Evolutionary conservation across 306 rosid species (phyloP), one percentile per base, ranked within the genome.

Genomic region (Vigna nakashimae): DNA sequence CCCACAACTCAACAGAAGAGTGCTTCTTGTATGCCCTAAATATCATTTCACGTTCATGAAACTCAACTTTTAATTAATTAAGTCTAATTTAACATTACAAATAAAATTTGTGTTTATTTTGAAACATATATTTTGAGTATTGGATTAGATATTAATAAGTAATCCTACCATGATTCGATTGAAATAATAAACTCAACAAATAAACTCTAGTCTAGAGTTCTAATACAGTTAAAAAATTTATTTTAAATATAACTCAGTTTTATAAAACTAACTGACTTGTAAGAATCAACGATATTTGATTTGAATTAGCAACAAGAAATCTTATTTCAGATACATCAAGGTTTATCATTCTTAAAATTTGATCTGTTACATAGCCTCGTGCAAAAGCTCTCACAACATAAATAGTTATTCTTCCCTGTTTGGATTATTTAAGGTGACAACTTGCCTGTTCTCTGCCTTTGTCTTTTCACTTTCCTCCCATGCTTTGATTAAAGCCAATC

Each of bases 381-480:
- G 2, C 26, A 24, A 24, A 24, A 24, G 28, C 28, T 2, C 28
- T 26, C 28, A 26, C 46, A 57, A 58, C 30, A 58, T 49, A 75
- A 70, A 59, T 36, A 11, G 9, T 4, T 13, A 56, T 30, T 53
- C 4, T 14, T 22, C 45, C 5, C 5, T 30, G 0, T 30, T 30
- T 30, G 34, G 26, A 62, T 0, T 13, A 57, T 65, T 28, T 36
- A 53, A 68, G 6, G 77, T 18, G 42, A 24, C 24, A 15, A n/a
- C 86, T 80, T 86, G 84, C 98, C 87, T 94, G 84, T 90, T 94
- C 66, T 90, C 97, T 26, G 88, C 89, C 74, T 84, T 91, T 45
- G 96, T 88, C 84, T 94, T 94, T 49, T 94, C 97, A 80, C 91
- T 91, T 78, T 94, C 97, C 79, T 91, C 98, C 98, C 98, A 94